A percentile compares a stretch with the other conserved stretches of the same genome.
phyloP scores from a whole-genome alignment of 2,329 filamentous ascomycete species.

The Exophiala xenobiotica region DNA sequence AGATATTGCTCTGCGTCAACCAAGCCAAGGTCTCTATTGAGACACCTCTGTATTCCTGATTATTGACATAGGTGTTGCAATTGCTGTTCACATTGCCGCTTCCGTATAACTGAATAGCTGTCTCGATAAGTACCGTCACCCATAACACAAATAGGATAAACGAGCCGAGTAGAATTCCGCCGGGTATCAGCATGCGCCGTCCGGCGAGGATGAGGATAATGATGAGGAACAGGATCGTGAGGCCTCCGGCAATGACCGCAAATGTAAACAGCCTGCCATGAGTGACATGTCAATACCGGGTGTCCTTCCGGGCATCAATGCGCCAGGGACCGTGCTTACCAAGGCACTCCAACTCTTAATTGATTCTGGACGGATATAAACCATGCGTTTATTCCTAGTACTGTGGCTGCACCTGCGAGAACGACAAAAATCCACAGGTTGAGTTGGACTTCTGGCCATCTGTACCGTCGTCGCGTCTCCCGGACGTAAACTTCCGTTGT shows the following conservation, averaged over 20 bases:
- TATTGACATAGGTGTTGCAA: constrained; percentile 58
- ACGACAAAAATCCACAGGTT: constrained; percentile 66
- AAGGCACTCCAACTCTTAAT: constrained; percentile 58
- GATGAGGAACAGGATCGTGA: constrained; percentile 59
- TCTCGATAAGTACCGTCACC: constrained; percentile 63
- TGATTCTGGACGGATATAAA: constrained; percentile 60
- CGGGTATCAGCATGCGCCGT: constrained; percentile 57
- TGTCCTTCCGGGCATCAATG: not conserved
- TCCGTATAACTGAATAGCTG: constrained; percentile 61
- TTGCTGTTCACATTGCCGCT: constrained; percentile 58
- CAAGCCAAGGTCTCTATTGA: constrained; percentile 59
- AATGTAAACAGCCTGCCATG: constrained; percentile 61
- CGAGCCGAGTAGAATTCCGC: constrained; percentile 58
- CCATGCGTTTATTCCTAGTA: constrained; percentile 60
- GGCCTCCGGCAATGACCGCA: constrained; percentile 57
- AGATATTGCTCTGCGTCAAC: constrained; percentile 63
- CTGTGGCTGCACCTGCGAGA: constrained; percentile 56
- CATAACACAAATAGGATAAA: constrained; percentile 64
- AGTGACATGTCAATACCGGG: not conserved
- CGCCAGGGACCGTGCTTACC: constrained; percentile 44
- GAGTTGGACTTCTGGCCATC: constrained; percentile 65
- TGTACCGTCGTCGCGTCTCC: constrained; percentile 50
- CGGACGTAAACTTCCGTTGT: constrained; percentile 34
- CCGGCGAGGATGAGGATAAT: constrained; percentile 58
- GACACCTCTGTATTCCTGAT: constrained; percentile 47